Percentiles rank a stretch among this genome's conserved stretches.
Conservation (phyloP, 2,329 filamentous ascomycete genomes). For the Colletotrichum tropicale region DNA sequence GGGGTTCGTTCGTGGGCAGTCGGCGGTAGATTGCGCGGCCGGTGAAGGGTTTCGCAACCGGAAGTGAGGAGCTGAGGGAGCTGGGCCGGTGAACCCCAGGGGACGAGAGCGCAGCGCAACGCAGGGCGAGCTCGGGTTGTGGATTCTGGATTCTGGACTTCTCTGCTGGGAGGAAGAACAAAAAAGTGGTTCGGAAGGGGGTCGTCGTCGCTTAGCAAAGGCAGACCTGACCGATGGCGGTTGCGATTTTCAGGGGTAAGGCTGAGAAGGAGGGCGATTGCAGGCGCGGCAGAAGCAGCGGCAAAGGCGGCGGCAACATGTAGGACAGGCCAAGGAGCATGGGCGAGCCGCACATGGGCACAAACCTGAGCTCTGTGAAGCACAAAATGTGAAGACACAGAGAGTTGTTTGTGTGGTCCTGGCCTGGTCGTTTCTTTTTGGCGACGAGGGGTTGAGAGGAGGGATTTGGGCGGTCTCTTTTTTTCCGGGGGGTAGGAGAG, state of each 20-base stretch:
- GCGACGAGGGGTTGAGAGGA: constrained; percentile 3
- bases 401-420: not conserved
- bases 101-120: not conserved
- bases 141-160: not conserved
- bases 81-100: not conserved
- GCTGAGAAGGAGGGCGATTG: constrained; percentile 5
- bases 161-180: not conserved
- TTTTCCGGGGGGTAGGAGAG: not conserved
- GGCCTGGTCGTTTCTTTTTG: not conserved
- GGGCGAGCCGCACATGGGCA: constrained; percentile 12
- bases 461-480: not conserved
- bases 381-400: not conserved
- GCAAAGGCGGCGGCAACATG: constrained; percentile 13
- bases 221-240: constrained; percentile 4
- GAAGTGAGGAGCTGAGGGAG: not conserved
- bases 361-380: not conserved
- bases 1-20: not conserved
- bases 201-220: constrained; percentile 17
- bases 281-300: not conserved
- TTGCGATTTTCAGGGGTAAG: constrained; percentile 21
- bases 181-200: constrained; percentile 19
- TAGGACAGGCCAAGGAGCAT: constrained; percentile 14
- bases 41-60: not conserved
- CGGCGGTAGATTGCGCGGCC: not conserved
- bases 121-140: constrained; percentile 11